Percentiles rank a stretch among this genome's conserved stretches.
phyloP scores from a whole-genome alignment of 345 rosid genomes.

The Cardamine chenopodiifolia region DNA sequence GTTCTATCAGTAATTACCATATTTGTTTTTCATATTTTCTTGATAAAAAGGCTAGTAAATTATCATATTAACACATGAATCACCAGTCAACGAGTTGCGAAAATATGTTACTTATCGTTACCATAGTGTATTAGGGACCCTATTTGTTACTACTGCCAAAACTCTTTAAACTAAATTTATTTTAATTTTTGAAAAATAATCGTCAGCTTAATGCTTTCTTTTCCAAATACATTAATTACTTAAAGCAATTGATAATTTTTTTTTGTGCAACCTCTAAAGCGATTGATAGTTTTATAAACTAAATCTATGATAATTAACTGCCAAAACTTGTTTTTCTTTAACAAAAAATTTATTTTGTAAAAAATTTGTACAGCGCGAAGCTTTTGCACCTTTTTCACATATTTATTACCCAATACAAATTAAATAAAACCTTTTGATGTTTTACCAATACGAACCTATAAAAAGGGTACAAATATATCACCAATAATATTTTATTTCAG shows the following conservation, averaged over 20 bases:
- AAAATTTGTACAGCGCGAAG: background rate
- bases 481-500: slow-evolving; percentile 11
- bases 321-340: too few species aligned
- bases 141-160: background rate
- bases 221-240: background rate
- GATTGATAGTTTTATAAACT: background rate
- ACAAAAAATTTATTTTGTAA: too few species aligned
- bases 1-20: background rate
- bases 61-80: background rate
- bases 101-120: background rate
- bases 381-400: background rate
- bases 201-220: background rate
- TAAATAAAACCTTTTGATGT: background rate
- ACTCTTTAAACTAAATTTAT: background rate
- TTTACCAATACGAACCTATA: background rate
- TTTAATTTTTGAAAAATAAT: background rate
- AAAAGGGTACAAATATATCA: slow-evolving; percentile 23
- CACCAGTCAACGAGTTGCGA: slow-evolving; percentile 16
- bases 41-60: too few species aligned
- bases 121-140: background rate
- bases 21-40: too few species aligned
- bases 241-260: background rate
- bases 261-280: too few species aligned
- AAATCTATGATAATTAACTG: too few species aligned
- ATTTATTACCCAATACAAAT: background rate